These are phyloP conservation scores for Croton laevigatus DNA, from an alignment of 441 rosid genomes.

Conservation along the genomic window DNA sequence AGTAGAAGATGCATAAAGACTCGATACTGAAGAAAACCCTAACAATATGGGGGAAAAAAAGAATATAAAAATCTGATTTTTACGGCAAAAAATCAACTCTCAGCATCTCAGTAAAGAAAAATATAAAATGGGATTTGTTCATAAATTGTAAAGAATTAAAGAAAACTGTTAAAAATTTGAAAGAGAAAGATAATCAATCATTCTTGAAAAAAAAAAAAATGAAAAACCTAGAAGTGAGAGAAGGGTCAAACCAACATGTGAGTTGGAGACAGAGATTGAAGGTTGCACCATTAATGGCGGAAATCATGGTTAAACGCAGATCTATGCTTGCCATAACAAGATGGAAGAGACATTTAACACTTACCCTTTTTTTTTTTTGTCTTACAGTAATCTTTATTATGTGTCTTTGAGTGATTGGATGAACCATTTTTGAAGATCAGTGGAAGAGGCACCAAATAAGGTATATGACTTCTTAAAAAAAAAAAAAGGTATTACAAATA, in stretches of 20 bases:
- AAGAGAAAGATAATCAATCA: no score
- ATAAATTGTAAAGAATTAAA: background rate
- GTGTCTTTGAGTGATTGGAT: conserved; percentile 17
- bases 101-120: background rate
- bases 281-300: conserved; percentile 8
- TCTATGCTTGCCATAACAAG: background rate
- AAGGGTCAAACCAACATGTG: background rate
- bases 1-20: no score
- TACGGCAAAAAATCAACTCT: no score
- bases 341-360: background rate
- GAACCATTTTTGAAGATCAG: conserved; percentile 12
- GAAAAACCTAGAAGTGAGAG: conserved; percentile 1
- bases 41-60: background rate
- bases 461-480: background rate
- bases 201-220: no score
- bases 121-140: background rate
- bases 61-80: no score
- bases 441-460: conserved; percentile 15
- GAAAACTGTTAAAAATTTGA: background rate
- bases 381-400: background rate
- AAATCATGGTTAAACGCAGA: conserved; percentile 9
- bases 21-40: background rate
- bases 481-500: background rate
- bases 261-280: background rate
- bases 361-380: conserved; percentile 4